Evolutionary conservation across 371 early-diverging fungal genomes (phyloP), one percentile per base, ranked within the genome.

Genomic region (Syncephalis fuscata): DNA sequence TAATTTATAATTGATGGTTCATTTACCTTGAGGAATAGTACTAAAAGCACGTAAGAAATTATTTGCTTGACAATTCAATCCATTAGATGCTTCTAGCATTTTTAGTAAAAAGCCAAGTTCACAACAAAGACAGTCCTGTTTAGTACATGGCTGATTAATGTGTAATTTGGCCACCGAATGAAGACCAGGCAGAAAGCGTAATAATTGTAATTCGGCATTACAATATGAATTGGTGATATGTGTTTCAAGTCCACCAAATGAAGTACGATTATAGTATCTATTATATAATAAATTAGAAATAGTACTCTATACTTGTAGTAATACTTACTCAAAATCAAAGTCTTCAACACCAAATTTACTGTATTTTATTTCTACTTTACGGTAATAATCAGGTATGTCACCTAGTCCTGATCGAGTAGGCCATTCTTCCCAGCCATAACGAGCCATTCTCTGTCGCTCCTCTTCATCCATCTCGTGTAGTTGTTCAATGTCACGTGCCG

Each of bases 311-410:
- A 44, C 16, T 10, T 22, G 26, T 43, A 21, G 43, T 16, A 23
- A 14, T 50, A 37, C 21, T 54, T 59, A 82, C 57, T 78, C 87
- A 71, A 95, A 95, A 58, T 95, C 93, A 61, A 93, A 95, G 66
- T 95, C 96, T 44, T 95, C 94, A 3, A 95, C 80, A 24, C 96
- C 96, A 60, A 93, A 95, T 55, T 80, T 72, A 55, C 76, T 74
- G 54, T 85, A 86, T 49, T 85, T 76, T 59, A 88, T 87, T 49
- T 87, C 83, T 1, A 85, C 80, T 9, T 69, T 70, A n/a, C 72
- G 72, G 57, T 85, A n/a, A 21, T 43, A 19, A 21, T 32, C 7
- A 2, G 11, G 8, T 22, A 24, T 26, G 21, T 20, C 26, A 22
- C 2, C 5, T 45, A 20, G 5, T 22, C 2, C 24, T 22, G 26